Evolutionary conservation across 768 basidiomycete genomes (phyloP), one percentile per base, ranked within the genome.

Genomic region (Lactarius trivialis): DNA sequence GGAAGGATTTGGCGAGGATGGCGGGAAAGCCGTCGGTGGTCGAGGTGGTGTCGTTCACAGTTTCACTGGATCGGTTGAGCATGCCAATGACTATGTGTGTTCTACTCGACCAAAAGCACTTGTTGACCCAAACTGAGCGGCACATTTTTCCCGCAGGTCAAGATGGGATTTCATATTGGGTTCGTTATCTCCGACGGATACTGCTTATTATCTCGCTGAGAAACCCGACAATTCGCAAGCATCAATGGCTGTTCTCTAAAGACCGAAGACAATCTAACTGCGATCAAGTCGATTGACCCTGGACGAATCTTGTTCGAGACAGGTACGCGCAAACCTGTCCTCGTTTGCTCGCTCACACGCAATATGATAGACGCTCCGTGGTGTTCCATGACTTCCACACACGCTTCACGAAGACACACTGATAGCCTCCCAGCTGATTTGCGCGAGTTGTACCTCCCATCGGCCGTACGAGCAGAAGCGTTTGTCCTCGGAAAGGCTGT

Each of bases 31-130:
- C 32, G 74, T 82, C 60, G 89, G 85, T 43, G 84, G 77, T 19
- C 77, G 76, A 24, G 85, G 89, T 4, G 91, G 90, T 1, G 91
- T 93, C 24, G 88, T 91, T 3, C 91, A 92, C 70, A 89, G 87
- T 64, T 91, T 91, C 73, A 91, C 90, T 0, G 91, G 91, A 4
- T 80, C 79, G 0, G 68, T 69, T 4, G 79, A 78, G 39, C 89
- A 93, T 69, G 82, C 80, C 15, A 68, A 71, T 8, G 89, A 92
- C 69, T 73, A 89, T 51, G 88, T 89, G 61, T 69, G 84, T 72
- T 12, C 11, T 43, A 19, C 32, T 21, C 17, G 49, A 30, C 21
- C 30, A 56, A 24, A 54, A 41, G n/a, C n/a, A 11, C 56, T 34
- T 21, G 26, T 24, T n/a, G 17, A 43, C 17, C 17, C 51, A 2